A percentile compares a stretch with the other conserved stretches of the same genome.
phyloP scores from a whole-genome alignment of 306 rosid genomes.

The Dalbergia oliveri region DNA sequence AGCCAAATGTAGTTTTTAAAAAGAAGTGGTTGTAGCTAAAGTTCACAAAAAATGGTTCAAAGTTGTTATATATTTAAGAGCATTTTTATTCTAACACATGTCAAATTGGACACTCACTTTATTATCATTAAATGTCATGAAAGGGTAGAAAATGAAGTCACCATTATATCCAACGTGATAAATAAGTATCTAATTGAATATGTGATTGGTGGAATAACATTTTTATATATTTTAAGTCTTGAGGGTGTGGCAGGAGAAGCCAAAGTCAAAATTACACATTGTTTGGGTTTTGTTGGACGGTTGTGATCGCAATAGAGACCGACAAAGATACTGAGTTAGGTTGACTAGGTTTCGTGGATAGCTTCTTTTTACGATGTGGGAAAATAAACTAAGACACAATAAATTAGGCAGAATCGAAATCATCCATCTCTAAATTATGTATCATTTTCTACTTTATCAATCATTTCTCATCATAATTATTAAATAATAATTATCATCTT shows the following conservation, averaged over 20 bases:
- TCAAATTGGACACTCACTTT: no score
- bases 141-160: no score
- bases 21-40: constrained; percentile 61
- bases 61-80: constrained; percentile 17
- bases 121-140: no score
- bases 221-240: background rate
- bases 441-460: no score
- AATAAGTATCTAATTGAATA: no score
- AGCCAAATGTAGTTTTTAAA: constrained; percentile 63
- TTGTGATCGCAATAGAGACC: constrained; percentile 72
- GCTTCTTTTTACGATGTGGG: constrained; percentile 70
- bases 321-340: constrained; percentile 81
- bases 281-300: constrained; percentile 79
- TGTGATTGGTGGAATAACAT: no score
- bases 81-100: no score
- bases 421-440: no score
- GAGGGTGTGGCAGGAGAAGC: constrained; percentile 49
- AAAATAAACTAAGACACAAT: constrained; percentile 64
- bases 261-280: constrained; percentile 83
- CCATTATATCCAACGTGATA: no score
- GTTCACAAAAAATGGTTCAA: constrained; percentile 51
- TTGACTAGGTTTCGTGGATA: constrained; percentile 60
- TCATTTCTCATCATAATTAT: no score
- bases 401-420: no score
- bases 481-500: no score